phyloP scores from a whole-genome alignment of 352 stramenopile species.

The Globisporangium uncinulatum region DNA sequence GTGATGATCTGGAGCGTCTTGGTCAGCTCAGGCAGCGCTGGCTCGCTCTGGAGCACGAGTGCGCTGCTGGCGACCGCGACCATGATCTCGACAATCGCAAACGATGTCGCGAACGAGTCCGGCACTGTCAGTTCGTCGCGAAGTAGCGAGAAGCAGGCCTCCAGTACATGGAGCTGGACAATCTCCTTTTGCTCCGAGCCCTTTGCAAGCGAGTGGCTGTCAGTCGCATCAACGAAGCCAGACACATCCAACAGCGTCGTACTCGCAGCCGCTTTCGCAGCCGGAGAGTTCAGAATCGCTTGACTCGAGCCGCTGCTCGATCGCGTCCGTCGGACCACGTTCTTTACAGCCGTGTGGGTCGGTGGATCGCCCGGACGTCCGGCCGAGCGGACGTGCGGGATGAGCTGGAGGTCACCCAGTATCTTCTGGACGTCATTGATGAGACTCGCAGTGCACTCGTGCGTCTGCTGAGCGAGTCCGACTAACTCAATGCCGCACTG shows the following conservation, averaged over 20 bases:
- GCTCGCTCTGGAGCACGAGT: constrained; percentile 23
- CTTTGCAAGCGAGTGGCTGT: not conserved
- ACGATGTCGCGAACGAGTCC: constrained; percentile 24
- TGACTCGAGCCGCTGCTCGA: constrained; percentile 9
- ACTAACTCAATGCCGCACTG: constrained; percentile 31
- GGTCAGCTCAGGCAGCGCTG: constrained; percentile 20
- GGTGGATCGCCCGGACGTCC: not conserved
- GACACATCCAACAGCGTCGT: constrained; percentile 19
- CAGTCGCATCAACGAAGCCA: constrained; percentile 21
- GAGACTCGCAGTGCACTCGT: constrained; percentile 19
- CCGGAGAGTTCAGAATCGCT: not conserved
- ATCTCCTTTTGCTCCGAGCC: constrained; percentile 18
- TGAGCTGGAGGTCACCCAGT: constrained; percentile 26
- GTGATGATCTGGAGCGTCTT: constrained; percentile 79
- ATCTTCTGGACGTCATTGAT: constrained; percentile 21
- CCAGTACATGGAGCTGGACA: constrained; percentile 42
- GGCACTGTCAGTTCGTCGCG: constrained; percentile 16
- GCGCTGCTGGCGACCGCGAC: constrained; percentile 39
- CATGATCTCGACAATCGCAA: constrained; percentile 43
- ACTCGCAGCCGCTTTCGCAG: not conserved
- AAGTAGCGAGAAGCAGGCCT: constrained; percentile 45
- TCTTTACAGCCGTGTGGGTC: not conserved
- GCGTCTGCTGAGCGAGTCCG: constrained; percentile 21
- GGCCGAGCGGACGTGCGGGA: constrained; percentile 8
- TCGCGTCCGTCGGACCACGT: not conserved